phyloP scores from a whole-genome alignment of 352 stramenopile genomes.

The Globisporangium abappressorium region DNA sequence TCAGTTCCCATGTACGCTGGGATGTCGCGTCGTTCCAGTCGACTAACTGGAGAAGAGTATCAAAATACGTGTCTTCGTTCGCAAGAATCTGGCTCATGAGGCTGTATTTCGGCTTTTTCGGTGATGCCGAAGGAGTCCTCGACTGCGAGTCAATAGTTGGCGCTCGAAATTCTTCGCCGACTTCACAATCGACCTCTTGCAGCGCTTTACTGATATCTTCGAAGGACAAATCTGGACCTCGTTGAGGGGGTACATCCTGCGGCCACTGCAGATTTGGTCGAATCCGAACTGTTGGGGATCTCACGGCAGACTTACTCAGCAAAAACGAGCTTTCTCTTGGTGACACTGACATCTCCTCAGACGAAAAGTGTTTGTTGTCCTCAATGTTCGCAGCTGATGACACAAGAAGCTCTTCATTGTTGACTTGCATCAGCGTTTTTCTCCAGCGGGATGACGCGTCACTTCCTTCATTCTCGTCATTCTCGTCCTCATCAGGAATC shows the following conservation, averaged over 20 bases:
- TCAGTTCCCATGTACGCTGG: conserved; percentile 67
- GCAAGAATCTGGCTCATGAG: conserved; percentile 55
- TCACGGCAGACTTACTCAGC: conserved; percentile 23
- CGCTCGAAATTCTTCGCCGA: neutral
- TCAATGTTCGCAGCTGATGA: neutral
- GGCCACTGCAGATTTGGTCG: conserved; percentile 43
- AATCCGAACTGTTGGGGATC: conserved; percentile 36
- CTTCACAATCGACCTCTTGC: conserved; percentile 14
- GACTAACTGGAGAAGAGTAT: conserved; percentile 55
- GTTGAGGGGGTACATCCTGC: conserved; percentile 33
- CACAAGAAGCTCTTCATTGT: neutral
- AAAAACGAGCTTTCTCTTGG: neutral
- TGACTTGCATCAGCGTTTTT: neutral
- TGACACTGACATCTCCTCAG: neutral
- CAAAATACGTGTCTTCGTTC: conserved; percentile 53
- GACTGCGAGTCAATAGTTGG: neutral
- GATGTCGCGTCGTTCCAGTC: conserved; percentile 48
- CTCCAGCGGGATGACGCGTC: neutral
- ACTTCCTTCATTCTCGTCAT: conserved; percentile 14
- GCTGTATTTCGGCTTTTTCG: conserved; percentile 22
- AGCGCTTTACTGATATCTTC: conserved; percentile 28
- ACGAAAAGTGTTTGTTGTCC: neutral
- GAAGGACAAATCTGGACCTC: conserved; percentile 41
- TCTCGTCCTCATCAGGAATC: conserved; percentile 48
- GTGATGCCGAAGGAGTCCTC: neutral